Conservation (phyloP, 2,329 filamentous ascomycete genomes). For the Cladosporium velox region DNA sequence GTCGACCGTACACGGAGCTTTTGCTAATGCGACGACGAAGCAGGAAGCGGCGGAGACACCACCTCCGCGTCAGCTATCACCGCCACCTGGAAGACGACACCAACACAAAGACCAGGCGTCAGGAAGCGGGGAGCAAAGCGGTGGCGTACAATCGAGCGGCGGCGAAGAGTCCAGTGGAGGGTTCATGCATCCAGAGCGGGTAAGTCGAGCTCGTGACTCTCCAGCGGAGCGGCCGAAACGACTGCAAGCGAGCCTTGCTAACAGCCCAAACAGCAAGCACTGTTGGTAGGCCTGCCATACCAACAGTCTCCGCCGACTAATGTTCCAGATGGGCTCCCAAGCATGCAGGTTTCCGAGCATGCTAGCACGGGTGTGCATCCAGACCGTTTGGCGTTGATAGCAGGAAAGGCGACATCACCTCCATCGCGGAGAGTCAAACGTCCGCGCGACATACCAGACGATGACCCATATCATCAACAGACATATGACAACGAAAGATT, state of each 20-base stretch:
- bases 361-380: conserved; percentile 3
- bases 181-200: background rate
- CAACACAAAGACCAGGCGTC: background rate
- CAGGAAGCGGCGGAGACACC: background rate
- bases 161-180: background rate
- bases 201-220: background rate
- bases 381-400: conserved; percentile 3
- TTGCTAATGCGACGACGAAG: background rate
- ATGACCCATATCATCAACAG: background rate
- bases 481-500: background rate
- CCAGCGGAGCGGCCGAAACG: background rate
- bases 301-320: background rate
- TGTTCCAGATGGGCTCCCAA: background rate
- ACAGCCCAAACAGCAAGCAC: background rate
- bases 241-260: background rate
- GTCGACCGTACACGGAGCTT: background rate
- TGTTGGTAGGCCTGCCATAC: background rate
- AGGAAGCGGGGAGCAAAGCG: background rate
- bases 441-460: background rate
- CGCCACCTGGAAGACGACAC: background rate
- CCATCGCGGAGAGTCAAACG: background rate
- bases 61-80: background rate
- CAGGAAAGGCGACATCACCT: background rate
- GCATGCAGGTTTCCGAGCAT: conserved; percentile 4
- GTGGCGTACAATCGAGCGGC: background rate